Base-by-base conservation (phyloP, 495 filamentous ascomycete species). In the Aspergillus avenaceus region DNA sequence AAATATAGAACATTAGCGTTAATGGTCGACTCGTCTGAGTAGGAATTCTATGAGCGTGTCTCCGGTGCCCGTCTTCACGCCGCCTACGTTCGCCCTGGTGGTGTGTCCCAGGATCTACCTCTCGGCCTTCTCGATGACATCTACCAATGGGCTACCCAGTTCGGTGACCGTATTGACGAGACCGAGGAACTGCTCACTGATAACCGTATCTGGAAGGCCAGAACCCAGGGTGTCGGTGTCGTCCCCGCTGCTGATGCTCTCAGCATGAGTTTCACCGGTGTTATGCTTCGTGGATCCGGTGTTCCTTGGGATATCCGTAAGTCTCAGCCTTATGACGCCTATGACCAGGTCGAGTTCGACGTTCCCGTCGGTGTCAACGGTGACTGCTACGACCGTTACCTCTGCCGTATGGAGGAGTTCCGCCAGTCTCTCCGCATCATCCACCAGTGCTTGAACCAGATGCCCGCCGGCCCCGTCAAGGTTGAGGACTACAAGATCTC, bases 11-110 rank as follows among this genome's bases (percentile, higher is more conserved):
- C n/a, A 22, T 18, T 8, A 5, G 2, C 1, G 19, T 24, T 19
- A 12, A 28, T 47, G 8, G 31, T 11, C 13, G 13, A 24, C 37
- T 16, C 3, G 4, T 47, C 22, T n/a, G 28, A 32, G 34, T 54
- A 97, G 92, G 93, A 99, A 85, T 99, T 99, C 77, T 99, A 99
- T 66, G 95, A 99, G 70, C 90, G 95, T 70, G 95, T 97, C 27
- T 97, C 93, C 32, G 95, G 95, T 56, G 95, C 95, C 55, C 92
- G 95, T 76, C 84, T 99, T 53, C 95, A 99, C 70, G 90, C 95
- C 40, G 95, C 95, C 60, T 99, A 99, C 64, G 91, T 99, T 60
- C 88, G 95, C 59, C 95, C 95, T 27, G 95, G 95, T 58, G 95
- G 95, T 74, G 95, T 99, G 22, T 85, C 88, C 58, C 90, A 96